phyloP scores from a whole-genome alignment of 495 filamentous ascomycete species.

The Xanthoparmelia taractica region DNA sequence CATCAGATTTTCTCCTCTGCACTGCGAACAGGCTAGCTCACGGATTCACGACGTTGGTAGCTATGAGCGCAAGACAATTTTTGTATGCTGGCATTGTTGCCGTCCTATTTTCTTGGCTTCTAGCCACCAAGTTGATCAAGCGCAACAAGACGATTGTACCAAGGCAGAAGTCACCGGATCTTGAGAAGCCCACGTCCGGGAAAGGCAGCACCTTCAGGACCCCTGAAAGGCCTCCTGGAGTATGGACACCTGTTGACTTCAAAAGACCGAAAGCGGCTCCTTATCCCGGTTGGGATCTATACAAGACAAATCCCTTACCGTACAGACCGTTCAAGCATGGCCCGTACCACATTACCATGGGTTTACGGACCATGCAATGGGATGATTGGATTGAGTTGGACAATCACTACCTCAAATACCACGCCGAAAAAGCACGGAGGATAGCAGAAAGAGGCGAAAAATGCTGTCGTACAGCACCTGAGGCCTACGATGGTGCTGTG shows the following conservation, averaged over 20 bases:
- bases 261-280: slow-evolving; percentile 57
- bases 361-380: slow-evolving; percentile 67
- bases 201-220: slow-evolving; percentile 13
- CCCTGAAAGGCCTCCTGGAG: slow-evolving; percentile 31
- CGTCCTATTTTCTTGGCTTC: slow-evolving; percentile 12
- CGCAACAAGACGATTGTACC: slow-evolving; percentile 9
- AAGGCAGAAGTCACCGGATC: slow-evolving; percentile 19
- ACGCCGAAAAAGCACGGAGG: slow-evolving; percentile 62
- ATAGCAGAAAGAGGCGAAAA: slow-evolving; percentile 63
- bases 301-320: slow-evolving; percentile 65
- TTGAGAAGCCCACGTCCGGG: slow-evolving; percentile 21
- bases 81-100: slow-evolving; percentile 19
- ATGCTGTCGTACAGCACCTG: slow-evolving; percentile 64
- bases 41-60: neutral
- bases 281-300: slow-evolving; percentile 65
- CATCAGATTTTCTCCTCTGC: neutral
- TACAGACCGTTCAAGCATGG: slow-evolving; percentile 84
- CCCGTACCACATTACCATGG: slow-evolving; percentile 77
- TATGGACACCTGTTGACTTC: slow-evolving; percentile 67
- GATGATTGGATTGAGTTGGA: slow-evolving; percentile 88
- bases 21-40: neutral
- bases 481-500: slow-evolving; percentile 67
- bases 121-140: slow-evolving; percentile 10
- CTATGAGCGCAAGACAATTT: neutral
- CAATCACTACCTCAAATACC: slow-evolving; percentile 69